Evolutionary conservation across 2,329 filamentous ascomycete species (phyloP).

Genomic region (Xylariaceae sp.): DNA sequence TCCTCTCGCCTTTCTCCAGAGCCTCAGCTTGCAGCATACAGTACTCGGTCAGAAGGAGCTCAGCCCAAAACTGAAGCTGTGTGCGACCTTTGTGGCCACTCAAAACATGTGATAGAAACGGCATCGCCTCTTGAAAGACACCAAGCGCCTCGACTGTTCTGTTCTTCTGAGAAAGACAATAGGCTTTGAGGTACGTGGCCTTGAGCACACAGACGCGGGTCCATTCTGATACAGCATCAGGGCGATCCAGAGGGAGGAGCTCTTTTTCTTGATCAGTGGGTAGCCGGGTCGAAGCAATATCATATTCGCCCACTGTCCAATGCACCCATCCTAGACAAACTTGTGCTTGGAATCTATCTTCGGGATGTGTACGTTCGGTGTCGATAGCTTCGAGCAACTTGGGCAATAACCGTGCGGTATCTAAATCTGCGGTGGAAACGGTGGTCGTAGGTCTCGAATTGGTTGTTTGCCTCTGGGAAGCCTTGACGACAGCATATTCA

Average conservation of each 20-base stretch:
- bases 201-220: slow-evolving; percentile 83
- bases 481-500: slow-evolving; percentile 69
- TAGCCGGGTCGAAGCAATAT: slow-evolving; percentile 64
- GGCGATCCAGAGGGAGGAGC: slow-evolving; percentile 58
- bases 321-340: slow-evolving; percentile 87
- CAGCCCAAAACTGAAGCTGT: slow-evolving; percentile 79
- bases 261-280: slow-evolving; percentile 68
- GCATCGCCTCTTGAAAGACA: slow-evolving; percentile 70
- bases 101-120: slow-evolving; percentile 64
- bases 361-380: slow-evolving; percentile 57
- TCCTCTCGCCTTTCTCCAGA: slow-evolving; percentile 57
- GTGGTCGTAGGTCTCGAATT: slow-evolving; percentile 51
- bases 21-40: slow-evolving; percentile 73
- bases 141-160: slow-evolving; percentile 65
- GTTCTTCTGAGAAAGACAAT: slow-evolving; percentile 58
- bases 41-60: slow-evolving; percentile 76
- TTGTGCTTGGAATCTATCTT: slow-evolving; percentile 77
- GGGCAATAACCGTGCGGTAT: slow-evolving; percentile 54
- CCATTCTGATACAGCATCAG: slow-evolving; percentile 71
- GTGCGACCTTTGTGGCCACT: slow-evolving; percentile 59
- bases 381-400: slow-evolving; percentile 64
- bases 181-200: slow-evolving; percentile 78
- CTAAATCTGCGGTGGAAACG: slow-evolving; percentile 51
- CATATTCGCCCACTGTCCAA: slow-evolving; percentile 76
- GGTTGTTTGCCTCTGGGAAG: slow-evolving; percentile 52